Conservation (phyloP, 805 yeast genomes). For the Nakazawaea ishiwadae region DNA sequence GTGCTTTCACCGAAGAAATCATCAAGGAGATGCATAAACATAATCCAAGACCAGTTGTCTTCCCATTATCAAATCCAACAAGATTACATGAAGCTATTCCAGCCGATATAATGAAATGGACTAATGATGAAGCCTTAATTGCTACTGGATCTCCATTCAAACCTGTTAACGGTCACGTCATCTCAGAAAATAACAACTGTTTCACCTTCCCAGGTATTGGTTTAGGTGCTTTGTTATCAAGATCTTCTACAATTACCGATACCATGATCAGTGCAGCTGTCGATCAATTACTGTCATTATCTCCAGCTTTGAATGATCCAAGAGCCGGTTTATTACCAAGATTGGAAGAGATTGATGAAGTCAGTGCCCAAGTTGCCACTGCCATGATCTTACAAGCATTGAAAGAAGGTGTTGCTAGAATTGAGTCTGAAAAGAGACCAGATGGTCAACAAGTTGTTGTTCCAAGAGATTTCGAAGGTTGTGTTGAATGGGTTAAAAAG, state of each 20-base stretch:
- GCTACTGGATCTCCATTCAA: conserved; percentile 98
- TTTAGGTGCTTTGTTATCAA: conserved; percentile 85
- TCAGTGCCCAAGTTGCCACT: conserved; percentile 88
- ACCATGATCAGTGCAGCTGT: conserved; percentile 96
- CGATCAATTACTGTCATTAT: conserved; percentile 80
- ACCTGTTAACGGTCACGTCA: conserved; percentile 87
- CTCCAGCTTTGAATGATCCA: conserved; percentile 75
- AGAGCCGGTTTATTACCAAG: conserved; percentile 83
- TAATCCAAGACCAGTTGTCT: conserved; percentile 82
- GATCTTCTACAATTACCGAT: conserved; percentile 80
- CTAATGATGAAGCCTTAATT: conserved; percentile 82
- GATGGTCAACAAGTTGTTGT: conserved; percentile 60
- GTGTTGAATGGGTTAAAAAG: conserved; percentile 82
- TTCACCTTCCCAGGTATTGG: conserved; percentile 98
- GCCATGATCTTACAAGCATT: conserved; percentile 88
- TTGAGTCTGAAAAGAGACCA: conserved; percentile 68
- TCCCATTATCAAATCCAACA: conserved; percentile 96
- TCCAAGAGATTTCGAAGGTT: conserved; percentile 74
- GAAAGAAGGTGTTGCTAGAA: conserved; percentile 79
- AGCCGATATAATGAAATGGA: conserved; percentile 86
- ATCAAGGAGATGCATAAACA: conserved; percentile 86
- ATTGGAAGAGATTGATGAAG: conserved; percentile 79
- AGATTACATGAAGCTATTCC: conserved; percentile 94
- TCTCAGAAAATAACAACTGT: conserved; percentile 95
- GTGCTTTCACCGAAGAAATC: conserved; percentile 86